These are phyloP conservation scores for Rhexocercosporidium sp. DNA, from an alignment of 2,329 filamentous ascomycete species.

Conservation along the genomic window DNA sequence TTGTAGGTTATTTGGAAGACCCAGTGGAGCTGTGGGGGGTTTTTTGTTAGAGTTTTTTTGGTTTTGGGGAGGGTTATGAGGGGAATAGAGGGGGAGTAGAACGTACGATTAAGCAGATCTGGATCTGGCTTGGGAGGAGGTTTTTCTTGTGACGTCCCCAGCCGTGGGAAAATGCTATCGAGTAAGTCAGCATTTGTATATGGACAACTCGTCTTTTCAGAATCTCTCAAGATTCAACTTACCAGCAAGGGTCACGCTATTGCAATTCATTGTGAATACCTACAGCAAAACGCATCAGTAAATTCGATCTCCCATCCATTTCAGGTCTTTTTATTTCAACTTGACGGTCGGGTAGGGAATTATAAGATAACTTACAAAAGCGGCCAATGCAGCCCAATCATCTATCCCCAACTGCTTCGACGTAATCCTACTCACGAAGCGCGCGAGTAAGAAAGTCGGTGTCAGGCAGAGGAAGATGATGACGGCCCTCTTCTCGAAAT, in stretches of 20 bases:
- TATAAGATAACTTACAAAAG: conserved; percentile 16
- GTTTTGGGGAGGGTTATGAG: background rate
- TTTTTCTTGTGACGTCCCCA: conserved; percentile 27
- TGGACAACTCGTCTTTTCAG: background rate
- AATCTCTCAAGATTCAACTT: no score
- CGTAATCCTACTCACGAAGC: conserved; percentile 24
- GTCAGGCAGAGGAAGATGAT: conserved; percentile 20
- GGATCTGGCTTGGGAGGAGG: conserved; percentile 9
- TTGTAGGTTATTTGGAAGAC: conserved; percentile 29
- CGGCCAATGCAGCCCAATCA: conserved; percentile 26
- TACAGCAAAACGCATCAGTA: background rate
- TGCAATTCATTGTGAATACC: conserved; percentile 22
- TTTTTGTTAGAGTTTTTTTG: background rate
- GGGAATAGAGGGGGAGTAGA: background rate
- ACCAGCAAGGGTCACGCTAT: conserved; percentile 24
- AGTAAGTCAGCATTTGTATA: background rate
- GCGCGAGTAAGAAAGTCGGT: conserved; percentile 19
- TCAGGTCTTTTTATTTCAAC: no score
- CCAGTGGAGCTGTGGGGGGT: conserved; percentile 24
- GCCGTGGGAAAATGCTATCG: conserved; percentile 17
- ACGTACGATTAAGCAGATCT: conserved; percentile 23
- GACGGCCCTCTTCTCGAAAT: conserved; percentile 23
- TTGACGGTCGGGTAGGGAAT: no score
- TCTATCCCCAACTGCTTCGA: conserved; percentile 25
- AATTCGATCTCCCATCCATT: no score